phyloP scores from a whole-genome alignment of 2,329 filamentous ascomycete species.

The Cladosporium sp. region DNA sequence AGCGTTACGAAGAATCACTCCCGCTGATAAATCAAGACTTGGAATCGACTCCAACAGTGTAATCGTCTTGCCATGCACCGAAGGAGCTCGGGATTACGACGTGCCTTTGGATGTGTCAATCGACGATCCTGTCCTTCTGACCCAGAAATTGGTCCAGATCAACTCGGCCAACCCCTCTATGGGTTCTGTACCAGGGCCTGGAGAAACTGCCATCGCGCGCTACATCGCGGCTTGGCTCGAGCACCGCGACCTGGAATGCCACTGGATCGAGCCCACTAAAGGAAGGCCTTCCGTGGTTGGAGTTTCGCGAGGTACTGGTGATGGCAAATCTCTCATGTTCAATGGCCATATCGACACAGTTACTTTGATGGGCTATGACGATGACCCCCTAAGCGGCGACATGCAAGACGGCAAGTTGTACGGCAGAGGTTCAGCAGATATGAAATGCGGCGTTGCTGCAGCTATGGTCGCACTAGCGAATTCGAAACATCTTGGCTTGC shows the following conservation, averaged over 20 bases:
- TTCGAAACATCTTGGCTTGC: slow-evolving; percentile 26
- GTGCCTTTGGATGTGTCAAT: slow-evolving; percentile 1
- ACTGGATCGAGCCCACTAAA: slow-evolving; percentile 1
- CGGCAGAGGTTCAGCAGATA: slow-evolving; percentile 48
- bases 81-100: slow-evolving; percentile 53
- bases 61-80: slow-evolving; percentile 62
- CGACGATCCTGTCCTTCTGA: slow-evolving; percentile 5
- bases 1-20: slow-evolving; percentile 47
- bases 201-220: background rate
- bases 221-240: slow-evolving; percentile 6
- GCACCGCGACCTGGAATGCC: background rate
- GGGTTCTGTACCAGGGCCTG: background rate
- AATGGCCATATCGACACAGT: slow-evolving; percentile 5
- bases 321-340: background rate
- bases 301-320: background rate
- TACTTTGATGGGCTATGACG: background rate
- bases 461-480: slow-evolving; percentile 41
- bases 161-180: background rate
- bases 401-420: background rate
- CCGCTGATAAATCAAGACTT: slow-evolving; percentile 40
- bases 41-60: slow-evolving; percentile 27
- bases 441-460: slow-evolving; percentile 51
- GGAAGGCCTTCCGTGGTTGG: background rate
- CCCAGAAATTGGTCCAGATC: background rate
- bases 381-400: background rate